phyloP scores from a whole-genome alignment of 768 basidiomycete genomes.

The Amanita fuliginea region DNA sequence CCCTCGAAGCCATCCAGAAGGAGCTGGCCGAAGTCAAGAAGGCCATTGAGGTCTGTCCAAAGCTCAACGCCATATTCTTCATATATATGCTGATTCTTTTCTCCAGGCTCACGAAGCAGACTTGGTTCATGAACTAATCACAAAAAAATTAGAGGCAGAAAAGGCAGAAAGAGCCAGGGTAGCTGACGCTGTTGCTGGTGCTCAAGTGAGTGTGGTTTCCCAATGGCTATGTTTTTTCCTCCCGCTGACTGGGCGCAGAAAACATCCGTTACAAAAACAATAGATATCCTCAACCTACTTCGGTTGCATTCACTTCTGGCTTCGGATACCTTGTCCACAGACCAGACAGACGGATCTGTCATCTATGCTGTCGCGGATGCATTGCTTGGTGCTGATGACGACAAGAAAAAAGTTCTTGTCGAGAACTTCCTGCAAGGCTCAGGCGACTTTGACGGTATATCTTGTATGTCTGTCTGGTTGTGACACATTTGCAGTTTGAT shows the following conservation, averaged over 20 bases:
- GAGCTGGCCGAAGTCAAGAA: constrained; percentile 81
- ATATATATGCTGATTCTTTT: background rate
- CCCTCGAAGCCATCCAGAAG: constrained; percentile 67
- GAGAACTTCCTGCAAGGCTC: constrained; percentile 44
- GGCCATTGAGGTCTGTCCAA: constrained; percentile 56
- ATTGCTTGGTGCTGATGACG: constrained; percentile 45
- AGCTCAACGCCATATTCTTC: background rate
- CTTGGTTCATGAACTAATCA: constrained; percentile 39
- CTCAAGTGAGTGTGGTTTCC: constrained; percentile 36
- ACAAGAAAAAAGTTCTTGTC: constrained; percentile 38
- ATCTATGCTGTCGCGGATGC: constrained; percentile 41
- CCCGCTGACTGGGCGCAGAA: constrained; percentile 22
- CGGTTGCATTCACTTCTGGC: constrained; percentile 44
- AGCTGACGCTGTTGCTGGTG: constrained; percentile 40
- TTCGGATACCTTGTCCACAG: constrained; percentile 29
- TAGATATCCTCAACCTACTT: constrained; percentile 46
- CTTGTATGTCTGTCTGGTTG: constrained; percentile 40
- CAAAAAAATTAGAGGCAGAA: constrained; percentile 45
- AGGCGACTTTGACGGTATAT: constrained; percentile 50
- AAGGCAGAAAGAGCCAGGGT: constrained; percentile 45
- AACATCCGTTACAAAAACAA: constrained; percentile 28
- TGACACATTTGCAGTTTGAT: constrained; percentile 6
- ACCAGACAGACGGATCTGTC: constrained; percentile 40
- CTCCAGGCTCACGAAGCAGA: constrained; percentile 55
- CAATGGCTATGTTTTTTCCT: background rate